Evolutionary conservation across 352 stramenopile species (phyloP).

Genomic region (Phytophthora multivora): DNA sequence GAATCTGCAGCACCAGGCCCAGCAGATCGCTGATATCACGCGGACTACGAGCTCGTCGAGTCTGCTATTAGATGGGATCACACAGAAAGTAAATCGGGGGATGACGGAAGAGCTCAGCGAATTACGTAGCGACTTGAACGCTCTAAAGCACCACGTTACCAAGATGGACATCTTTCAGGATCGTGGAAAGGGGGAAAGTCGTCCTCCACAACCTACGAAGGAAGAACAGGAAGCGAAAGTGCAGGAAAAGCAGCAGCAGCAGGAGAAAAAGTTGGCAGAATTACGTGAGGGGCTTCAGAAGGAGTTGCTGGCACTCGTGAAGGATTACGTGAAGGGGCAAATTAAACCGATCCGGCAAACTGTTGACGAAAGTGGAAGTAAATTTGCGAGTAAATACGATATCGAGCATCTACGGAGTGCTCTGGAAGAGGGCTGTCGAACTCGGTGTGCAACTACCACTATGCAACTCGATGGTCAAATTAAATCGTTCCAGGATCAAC

Average conservation of each 20-base stretch:
- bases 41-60: constrained; percentile 60
- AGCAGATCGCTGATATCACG: constrained; percentile 75
- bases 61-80: constrained; percentile 62
- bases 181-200: constrained; percentile 2
- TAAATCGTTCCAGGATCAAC: constrained; percentile 16
- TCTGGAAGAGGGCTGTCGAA: constrained; percentile 26
- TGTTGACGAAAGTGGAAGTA: constrained; percentile 15
- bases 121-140: constrained; percentile 56
- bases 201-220: constrained; percentile 14
- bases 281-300: constrained; percentile 25
- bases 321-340: constrained; percentile 30
- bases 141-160: constrained; percentile 57
- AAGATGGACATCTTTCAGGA: constrained; percentile 46
- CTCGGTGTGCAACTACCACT: constrained; percentile 11
- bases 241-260: constrained; percentile 22
- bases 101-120: constrained; percentile 57
- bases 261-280: constrained; percentile 24
- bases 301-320: constrained; percentile 16
- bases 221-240: constrained; percentile 25
- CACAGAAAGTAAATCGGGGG: constrained; percentile 67
- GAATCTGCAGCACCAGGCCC: constrained; percentile 71
- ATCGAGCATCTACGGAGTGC: constrained; percentile 21
- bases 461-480: constrained; percentile 19
- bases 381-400: constrained; percentile 23
- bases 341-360: constrained; percentile 13